Conservation (phyloP, 1,284 basidiomycete species). For the Takashimella tepidaria region DNA sequence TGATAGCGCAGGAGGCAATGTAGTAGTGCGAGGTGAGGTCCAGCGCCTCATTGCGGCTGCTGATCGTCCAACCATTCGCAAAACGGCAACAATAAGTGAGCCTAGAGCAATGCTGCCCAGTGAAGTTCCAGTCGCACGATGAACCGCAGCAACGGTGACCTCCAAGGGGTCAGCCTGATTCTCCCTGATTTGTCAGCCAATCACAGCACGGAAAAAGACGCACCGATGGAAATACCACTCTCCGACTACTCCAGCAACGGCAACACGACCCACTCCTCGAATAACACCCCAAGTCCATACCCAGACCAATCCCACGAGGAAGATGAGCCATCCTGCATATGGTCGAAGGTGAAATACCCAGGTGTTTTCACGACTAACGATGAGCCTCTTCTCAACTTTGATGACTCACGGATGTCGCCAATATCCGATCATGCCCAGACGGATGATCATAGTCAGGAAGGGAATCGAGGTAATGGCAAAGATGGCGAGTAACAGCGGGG, state of each 20-base stretch:
- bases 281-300: slow-evolving; percentile 88
- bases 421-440: slow-evolving; percentile 70
- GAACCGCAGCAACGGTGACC: slow-evolving; percentile 69
- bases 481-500: slow-evolving; percentile 67
- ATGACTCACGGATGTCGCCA: slow-evolving; percentile 47
- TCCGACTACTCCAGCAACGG: slow-evolving; percentile 76
- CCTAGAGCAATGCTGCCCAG: slow-evolving; percentile 73
- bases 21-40: slow-evolving; percentile 32
- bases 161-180: slow-evolving; percentile 53
- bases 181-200: slow-evolving; percentile 8
- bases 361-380: slow-evolving; percentile 34
- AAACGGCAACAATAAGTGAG: slow-evolving; percentile 65
- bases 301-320: slow-evolving; percentile 65
- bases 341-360: slow-evolving; percentile 67
- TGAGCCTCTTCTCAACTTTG: not conserved
- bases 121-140: slow-evolving; percentile 72
- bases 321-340: slow-evolving; percentile 80
- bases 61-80: slow-evolving; percentile 50
- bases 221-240: slow-evolving; percentile 88
- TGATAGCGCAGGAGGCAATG: slow-evolving; percentile 43
- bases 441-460: slow-evolving; percentile 76
- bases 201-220: slow-evolving; percentile 28
- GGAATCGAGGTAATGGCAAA: slow-evolving; percentile 73
- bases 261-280: slow-evolving; percentile 70
- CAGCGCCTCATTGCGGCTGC: slow-evolving; percentile 36